phyloP scores from a whole-genome alignment of 148 eudicot genomes.

The Camellia granthamiana region DNA sequence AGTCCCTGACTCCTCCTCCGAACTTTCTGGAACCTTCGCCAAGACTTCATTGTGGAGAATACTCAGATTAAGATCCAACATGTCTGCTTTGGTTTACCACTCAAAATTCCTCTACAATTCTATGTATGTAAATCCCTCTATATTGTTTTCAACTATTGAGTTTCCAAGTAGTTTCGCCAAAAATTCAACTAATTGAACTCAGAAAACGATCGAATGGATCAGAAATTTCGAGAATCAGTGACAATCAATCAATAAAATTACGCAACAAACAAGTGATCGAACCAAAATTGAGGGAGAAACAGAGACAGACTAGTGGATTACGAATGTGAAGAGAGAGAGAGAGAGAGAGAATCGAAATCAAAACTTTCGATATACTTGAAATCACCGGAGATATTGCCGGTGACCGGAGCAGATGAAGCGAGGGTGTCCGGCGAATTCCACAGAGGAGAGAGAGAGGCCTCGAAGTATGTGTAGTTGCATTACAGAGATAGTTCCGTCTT shows the following conservation, averaged over 20 bases:
- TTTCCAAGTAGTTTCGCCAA: background rate
- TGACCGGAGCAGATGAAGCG: background rate
- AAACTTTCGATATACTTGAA: background rate
- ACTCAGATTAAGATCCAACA: conserved; percentile 22
- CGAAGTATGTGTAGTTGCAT: background rate
- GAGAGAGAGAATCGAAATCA: background rate
- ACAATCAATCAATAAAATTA: background rate
- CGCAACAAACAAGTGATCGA: background rate
- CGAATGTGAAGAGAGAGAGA: background rate
- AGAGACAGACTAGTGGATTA: background rate
- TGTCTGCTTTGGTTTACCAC: background rate
- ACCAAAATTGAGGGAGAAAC: background rate
- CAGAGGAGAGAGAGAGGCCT: background rate
- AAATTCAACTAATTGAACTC: conserved; percentile 2
- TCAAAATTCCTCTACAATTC: background rate
- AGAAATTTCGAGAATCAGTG: background rate
- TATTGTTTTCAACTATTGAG: background rate
- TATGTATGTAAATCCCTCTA: background rate
- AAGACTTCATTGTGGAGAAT: background rate
- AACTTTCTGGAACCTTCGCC: conserved; percentile 1
- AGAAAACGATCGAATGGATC: background rate
- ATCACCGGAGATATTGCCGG: conserved; percentile 10
- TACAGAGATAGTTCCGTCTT: background rate
- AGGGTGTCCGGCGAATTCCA: background rate
- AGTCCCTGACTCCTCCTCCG: conserved; percentile 31